phyloP scores from a whole-genome alignment of 2,329 filamentous ascomycete genomes.

The Hymenoscyphus scutula region DNA sequence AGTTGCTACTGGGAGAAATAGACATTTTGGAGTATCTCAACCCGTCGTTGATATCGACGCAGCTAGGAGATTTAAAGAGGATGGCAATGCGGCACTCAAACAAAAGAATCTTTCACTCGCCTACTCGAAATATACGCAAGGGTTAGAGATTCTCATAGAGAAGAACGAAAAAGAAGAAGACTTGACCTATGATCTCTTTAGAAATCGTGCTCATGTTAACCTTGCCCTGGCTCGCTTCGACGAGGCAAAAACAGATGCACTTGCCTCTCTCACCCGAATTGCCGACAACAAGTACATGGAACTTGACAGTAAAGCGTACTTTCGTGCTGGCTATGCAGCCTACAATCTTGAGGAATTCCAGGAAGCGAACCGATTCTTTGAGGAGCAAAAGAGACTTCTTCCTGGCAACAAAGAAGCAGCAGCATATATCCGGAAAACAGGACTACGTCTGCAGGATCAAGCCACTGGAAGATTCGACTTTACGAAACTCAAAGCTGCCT shows the following conservation, averaged over 20 bases:
- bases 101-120: no score
- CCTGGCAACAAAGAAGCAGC: slow-evolving; percentile 33
- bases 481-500: neutral
- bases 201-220: neutral
- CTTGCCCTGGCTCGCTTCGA: neutral
- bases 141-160: no score
- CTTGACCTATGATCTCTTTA: no score
- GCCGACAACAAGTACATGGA: neutral
- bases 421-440: slow-evolving; percentile 21
- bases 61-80: neutral
- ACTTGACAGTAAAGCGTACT: neutral
- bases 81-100: neutral
- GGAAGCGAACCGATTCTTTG: slow-evolving; percentile 31
- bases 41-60: neutral
- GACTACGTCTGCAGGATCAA: slow-evolving; percentile 32
- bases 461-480: neutral
- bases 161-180: no score
- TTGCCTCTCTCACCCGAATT: neutral
- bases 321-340: slow-evolving; percentile 37
- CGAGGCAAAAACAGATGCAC: neutral
- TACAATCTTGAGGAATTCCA: slow-evolving; percentile 38
- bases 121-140: no score
- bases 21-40: neutral
- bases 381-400: slow-evolving; percentile 23
- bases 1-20: neutral